A percentile compares a stretch with the other conserved stretches of the same genome.
Conservation (phyloP, 2,329 filamentous ascomycete genomes). For the Hypoxylon rubiginosum region DNA sequence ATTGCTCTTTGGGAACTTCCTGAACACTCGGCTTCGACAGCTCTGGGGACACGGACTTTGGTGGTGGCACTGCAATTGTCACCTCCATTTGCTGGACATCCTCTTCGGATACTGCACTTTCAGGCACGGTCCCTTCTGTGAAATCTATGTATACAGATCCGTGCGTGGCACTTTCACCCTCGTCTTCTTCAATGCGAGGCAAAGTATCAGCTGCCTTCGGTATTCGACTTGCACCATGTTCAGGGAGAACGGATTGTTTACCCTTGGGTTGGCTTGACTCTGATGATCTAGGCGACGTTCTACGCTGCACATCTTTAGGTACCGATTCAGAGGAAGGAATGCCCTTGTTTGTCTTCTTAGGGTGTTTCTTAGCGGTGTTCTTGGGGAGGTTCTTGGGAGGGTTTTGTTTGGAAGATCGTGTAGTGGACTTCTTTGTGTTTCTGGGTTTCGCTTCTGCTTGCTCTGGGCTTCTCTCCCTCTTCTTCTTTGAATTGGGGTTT, state of each 20-base stretch:
- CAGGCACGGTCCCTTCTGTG: not conserved
- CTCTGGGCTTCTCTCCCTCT: slow-evolving; percentile 28
- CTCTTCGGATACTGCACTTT: not conserved
- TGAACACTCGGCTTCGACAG: not conserved
- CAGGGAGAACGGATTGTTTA: not conserved
- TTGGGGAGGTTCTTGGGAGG: not conserved
- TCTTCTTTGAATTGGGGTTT: slow-evolving; percentile 39
- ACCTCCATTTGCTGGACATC: not conserved
- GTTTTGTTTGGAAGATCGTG: slow-evolving; percentile 18
- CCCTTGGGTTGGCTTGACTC: slow-evolving; percentile 6
- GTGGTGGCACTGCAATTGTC: not conserved
- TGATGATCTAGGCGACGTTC: not conserved
- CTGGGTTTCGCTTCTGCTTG: slow-evolving; percentile 10
- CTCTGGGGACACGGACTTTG: not conserved
- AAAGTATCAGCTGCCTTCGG: not conserved
- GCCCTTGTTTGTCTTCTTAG: not conserved
- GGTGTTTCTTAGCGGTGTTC: no score
- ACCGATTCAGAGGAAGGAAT: not conserved
- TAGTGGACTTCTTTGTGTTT: slow-evolving; percentile 4
- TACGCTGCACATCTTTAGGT: not conserved
- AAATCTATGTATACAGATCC: not conserved
- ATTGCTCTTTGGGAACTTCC: not conserved
- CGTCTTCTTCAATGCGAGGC: not conserved
- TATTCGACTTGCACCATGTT: not conserved
- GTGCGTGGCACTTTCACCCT: not conserved